Base-by-base conservation (phyloP, 148 eudicot species). In the Vaccinium macrocarpon region DNA sequence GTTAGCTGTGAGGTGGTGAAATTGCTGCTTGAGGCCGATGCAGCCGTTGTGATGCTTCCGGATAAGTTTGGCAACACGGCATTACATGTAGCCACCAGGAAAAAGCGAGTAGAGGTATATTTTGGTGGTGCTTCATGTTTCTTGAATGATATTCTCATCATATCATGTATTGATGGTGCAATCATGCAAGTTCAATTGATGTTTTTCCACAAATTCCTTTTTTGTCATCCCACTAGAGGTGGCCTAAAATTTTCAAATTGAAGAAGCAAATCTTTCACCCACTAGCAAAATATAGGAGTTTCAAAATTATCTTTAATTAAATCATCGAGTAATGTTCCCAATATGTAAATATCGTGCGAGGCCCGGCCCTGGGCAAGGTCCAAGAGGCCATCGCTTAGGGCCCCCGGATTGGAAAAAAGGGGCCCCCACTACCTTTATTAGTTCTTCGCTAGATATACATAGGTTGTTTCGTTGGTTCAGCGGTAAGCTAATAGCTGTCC, bases 51-150 rank as follows among this genome's bases (percentile, higher is more conserved):
- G n/a, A 92, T 92, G 94, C 89, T 91, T 61, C 91, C 93, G 13
- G 98, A 94, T 86, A 94, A 92, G 87, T 87, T 88, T 85, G 96
- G 98, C 64, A 91, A 92, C 77, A 94, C 98, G 27, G 94, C 98
- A 74, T 89, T 94, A 86, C 98, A 93, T 88, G 92, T 94, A 21
- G 98, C 96, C 68, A 92, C 98, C 83, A 87, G 93, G 86, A 94
- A 94, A 86, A 93, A 93, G 88, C 89, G 98, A 79, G 92, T 88
- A 38, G 92, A 93, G 98, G 98, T 94, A 92, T 80, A 55, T 19
- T 38, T 51, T 72, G 84, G 78, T 51, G 18, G 4, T 64, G 42
- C 76, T 82, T 68, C 48, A 68, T 50, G 52, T 53, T 32, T 71
- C 35, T 35, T 27, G 23, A 81, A 9, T 9, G 7, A 23, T 81